Base-by-base conservation (phyloP, 2,329 filamentous ascomycete species). In the Monosporascus ibericus region DNA sequence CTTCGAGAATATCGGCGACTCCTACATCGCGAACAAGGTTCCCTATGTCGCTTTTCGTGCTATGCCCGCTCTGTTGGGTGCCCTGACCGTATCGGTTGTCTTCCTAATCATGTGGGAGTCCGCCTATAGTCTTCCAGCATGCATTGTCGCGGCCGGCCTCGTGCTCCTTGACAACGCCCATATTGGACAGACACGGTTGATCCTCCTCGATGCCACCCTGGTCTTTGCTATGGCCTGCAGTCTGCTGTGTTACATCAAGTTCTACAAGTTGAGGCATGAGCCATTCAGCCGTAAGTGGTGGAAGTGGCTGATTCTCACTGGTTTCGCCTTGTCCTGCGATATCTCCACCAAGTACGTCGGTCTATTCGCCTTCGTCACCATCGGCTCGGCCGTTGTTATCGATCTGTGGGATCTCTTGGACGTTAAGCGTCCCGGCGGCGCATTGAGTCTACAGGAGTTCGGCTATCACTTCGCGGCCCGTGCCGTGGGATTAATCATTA, bases 61-160 rank as follows among this genome's bases (percentile, higher is more conserved):
- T 46, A 83, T 99, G 77, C 94, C 94, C 42, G 94, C 94, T 54
- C 82, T 94, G 48, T 84, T 97, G 62, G 94, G 94, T 60, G 87
- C 94, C 52, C 76, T 99, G 61, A 99, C 94, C 11, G 90, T 99
- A 49, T 88, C 92, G n/a, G 88, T 92, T 47, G 86, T 90, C 52
- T 99, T 95, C 72, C 75, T 95, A 68, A 99, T 96, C 72, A 99
- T 99, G 94, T 99, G 94, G 94, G 94, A 99, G 74, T 97, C 94
- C 48, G 94, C 92, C 58, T 99, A 99, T 74, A 96, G 90, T 59
- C 78, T 99, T 42, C 94, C 94, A 11, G 94, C 94, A 52, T 95
- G 90, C 69, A 77, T 97, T 51, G 78, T 96, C 52, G 90, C 94
- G 6, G 84, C 94, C 39, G 85, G 88, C 27, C 77, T 99, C 37